Evolutionary conservation across 2,329 filamentous ascomycete genomes (phyloP).

Genomic region (Dendrostoma leiphaemia): DNA sequence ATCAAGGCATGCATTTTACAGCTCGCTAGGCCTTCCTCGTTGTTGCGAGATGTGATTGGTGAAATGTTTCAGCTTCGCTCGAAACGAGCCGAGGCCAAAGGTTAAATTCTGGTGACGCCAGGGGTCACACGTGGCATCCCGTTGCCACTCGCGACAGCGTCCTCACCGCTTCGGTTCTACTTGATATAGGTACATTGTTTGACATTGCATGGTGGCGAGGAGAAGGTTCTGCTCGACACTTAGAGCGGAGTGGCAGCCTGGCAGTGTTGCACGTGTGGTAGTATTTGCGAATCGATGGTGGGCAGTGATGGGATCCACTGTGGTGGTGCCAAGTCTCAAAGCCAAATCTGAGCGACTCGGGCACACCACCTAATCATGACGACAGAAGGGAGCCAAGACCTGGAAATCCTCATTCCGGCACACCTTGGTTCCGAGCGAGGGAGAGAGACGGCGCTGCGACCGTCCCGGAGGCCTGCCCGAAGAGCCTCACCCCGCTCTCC

Average conservation of each 20-base stretch:
- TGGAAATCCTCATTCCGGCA: no score
- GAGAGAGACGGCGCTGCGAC: constrained; percentile 11
- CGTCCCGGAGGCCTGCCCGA: constrained; percentile 16
- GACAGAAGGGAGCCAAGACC: no score
- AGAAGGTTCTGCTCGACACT: no score
- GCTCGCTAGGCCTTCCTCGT: background rate
- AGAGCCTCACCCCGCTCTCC: constrained; percentile 16
- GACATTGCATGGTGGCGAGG: constrained; percentile 2
- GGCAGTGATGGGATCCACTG: background rate
- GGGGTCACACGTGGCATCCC: constrained; percentile 1
- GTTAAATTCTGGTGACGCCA: no score
- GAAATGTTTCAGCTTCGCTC: constrained; percentile 8
- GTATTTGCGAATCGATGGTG: no score
- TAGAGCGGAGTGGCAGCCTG: no score
- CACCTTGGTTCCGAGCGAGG: no score
- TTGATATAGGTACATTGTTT: no score
- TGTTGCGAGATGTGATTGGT: background rate
- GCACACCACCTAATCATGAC: background rate
- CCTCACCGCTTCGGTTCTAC: constrained; percentile 9
- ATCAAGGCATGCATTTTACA: constrained; percentile 13
- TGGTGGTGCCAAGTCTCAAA: constrained; percentile 11
- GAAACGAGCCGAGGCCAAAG: constrained; percentile 12
- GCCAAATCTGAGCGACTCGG: constrained; percentile 1
- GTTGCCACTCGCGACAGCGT: background rate
- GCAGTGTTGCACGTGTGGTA: no score